Percentiles rank a stretch among this genome's conserved stretches.
phyloP scores from a whole-genome alignment of 139 green algal genomes.

The Picochlorum sp. region DNA sequence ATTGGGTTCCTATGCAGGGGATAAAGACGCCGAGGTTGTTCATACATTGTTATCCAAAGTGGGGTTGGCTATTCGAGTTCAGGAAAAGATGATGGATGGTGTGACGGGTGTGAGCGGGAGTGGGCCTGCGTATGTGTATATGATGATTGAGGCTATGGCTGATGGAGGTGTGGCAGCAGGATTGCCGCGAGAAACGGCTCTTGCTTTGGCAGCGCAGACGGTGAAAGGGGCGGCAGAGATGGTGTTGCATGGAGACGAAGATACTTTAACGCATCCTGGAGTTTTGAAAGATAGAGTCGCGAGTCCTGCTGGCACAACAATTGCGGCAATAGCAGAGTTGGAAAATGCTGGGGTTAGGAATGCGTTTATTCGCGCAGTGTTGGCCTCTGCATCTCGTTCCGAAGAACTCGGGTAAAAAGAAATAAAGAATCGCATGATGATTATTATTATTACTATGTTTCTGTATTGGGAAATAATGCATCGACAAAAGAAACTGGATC shows the following conservation, averaged over 20 bases:
- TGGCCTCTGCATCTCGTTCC: slow-evolving; percentile 34
- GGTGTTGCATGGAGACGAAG: slow-evolving; percentile 13
- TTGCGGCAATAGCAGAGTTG: slow-evolving; percentile 56
- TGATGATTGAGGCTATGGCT: slow-evolving; percentile 66
- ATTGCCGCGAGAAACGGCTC: slow-evolving; percentile 57
- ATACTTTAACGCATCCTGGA: slow-evolving; percentile 39
- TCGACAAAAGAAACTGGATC: slow-evolving; percentile 82
- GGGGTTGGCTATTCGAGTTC: slow-evolving; percentile 28
- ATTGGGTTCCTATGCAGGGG: slow-evolving; percentile 22
- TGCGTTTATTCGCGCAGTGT: slow-evolving; percentile 61
- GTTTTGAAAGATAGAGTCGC: slow-evolving; percentile 65
- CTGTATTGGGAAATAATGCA: slow-evolving; percentile 65
- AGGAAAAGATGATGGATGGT: slow-evolving; percentile 79
- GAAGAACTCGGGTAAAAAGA: slow-evolving; percentile 32
- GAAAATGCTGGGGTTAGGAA: slow-evolving; percentile 49
- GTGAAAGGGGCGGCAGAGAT: slow-evolving; percentile 52
- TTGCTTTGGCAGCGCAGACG: slow-evolving; percentile 65
- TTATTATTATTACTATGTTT: background rate
- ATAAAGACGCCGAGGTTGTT: slow-evolving; percentile 52
- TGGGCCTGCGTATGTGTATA: slow-evolving; percentile 88
- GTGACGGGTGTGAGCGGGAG: slow-evolving; percentile 85
- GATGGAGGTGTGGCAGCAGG: slow-evolving; percentile 67
- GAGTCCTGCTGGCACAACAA: slow-evolving; percentile 44
- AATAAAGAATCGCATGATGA: background rate
- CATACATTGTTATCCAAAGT: slow-evolving; percentile 41